These are phyloP conservation scores for Cladophialophora carrionii DNA, from an alignment of 2,329 filamentous ascomycete genomes.

Conservation along the genomic window DNA sequence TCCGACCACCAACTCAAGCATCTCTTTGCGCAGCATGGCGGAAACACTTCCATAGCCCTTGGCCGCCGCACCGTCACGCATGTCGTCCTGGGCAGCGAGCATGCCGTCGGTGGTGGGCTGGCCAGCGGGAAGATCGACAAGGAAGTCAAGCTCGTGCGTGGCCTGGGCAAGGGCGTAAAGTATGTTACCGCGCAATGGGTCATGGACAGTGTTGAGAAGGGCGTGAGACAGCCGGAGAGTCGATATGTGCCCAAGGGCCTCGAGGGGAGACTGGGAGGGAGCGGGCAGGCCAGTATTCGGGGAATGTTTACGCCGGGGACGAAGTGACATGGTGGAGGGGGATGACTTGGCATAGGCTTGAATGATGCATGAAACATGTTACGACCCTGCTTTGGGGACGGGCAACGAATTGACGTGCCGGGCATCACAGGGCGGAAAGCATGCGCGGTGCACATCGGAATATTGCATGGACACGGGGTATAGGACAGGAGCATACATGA, in stretches of 20 bases:
- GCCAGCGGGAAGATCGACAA: conserved; percentile 77
- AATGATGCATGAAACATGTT: not conserved
- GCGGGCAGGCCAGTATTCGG: conserved; percentile 65
- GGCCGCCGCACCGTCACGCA: conserved; percentile 78
- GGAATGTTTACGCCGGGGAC: conserved; percentile 25
- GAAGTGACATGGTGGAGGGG: conserved; percentile 4
- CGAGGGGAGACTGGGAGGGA: conserved; percentile 54
- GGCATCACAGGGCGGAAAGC: not conserved
- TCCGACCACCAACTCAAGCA: conserved; percentile 87
- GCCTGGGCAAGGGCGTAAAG: conserved; percentile 65
- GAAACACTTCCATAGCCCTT: conserved; percentile 69
- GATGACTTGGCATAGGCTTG: not conserved
- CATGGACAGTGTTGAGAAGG: conserved; percentile 78
- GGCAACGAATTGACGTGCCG: not conserved
- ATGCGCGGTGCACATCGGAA: not conserved
- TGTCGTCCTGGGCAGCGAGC: conserved; percentile 67
- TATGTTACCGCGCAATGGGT: conserved; percentile 83
- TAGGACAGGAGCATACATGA: not conserved
- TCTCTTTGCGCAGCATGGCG: conserved; percentile 74
- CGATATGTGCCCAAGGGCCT: conserved; percentile 66
- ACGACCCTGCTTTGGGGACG: conserved; percentile 5
- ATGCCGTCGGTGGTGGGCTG: conserved; percentile 77
- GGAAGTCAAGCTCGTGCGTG: conserved; percentile 70
- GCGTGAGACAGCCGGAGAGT: conserved; percentile 73
- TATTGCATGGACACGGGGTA: not conserved